Percentiles rank a stretch among this genome's conserved stretches.
Conservation (phyloP, 345 rosid species). For the Firmiana major region DNA sequence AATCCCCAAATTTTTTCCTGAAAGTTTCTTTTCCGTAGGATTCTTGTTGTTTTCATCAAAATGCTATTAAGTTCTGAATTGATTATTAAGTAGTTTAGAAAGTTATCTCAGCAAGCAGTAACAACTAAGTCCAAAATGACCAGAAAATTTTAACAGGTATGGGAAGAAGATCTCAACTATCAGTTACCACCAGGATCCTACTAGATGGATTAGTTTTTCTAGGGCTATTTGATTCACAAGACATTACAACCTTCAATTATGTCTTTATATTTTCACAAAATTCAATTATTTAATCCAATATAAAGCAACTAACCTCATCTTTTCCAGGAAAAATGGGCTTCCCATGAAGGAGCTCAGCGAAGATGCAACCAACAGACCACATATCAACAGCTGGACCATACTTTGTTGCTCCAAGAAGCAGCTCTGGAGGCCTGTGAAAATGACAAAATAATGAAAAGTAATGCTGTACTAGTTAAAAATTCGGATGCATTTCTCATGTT, state of each 20-base stretch:
- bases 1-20: neutral
- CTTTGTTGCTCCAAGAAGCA: conserved; percentile 91
- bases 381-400: conserved; percentile 96
- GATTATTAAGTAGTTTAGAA: neutral
- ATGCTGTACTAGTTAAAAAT: neutral
- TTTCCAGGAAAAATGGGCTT: conserved; percentile 92
- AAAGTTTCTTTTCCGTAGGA: neutral
- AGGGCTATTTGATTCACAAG: neutral
- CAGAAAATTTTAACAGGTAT: neutral
- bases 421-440: conserved; percentile 80
- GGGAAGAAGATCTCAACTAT: neutral
- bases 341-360: conserved; percentile 90
- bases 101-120: neutral
- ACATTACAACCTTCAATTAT: neutral
- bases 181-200: neutral
- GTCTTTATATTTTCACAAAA: neutral
- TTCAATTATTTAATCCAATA: neutral
- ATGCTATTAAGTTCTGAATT: neutral
- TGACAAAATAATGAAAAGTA: neutral
- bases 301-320: conserved; percentile 62
- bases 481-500: neutral
- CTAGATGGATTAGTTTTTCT: neutral
- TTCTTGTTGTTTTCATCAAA: neutral
- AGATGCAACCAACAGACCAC: conserved; percentile 97
- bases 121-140: neutral